Base-by-base conservation (phyloP, 2,329 filamentous ascomycete genomes). In the Phialophora expanda region DNA sequence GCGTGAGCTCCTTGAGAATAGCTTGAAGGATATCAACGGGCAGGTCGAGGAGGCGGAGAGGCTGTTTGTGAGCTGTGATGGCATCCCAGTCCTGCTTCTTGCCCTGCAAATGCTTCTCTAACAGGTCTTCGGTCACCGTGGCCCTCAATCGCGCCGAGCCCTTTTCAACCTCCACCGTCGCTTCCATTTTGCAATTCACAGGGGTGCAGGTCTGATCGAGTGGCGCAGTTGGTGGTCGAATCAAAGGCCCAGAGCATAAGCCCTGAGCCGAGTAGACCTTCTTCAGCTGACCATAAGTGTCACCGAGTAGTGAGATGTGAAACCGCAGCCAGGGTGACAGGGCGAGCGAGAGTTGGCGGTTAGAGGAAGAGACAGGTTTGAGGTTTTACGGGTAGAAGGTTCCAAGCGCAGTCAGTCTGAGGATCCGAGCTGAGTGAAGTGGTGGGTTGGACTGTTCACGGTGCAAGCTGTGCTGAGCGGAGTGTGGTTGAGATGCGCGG, bases 1-100 rank as follows among this genome's bases (percentile, higher is more conserved):
- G 89, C 3, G 89, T 91, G 80, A 88, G 90, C 84, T 95, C 89
- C 78, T 90, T 90, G 62, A 94, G 86, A 66, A 95, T 91, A 72
- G 92, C 84, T 70, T 90, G 90, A 51, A 95, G 78, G 22, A 95
- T 85, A 75, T 95, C 92, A 66, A 93, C 82, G 0, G 92, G 91
- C 22, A 95, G 82, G 74, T 93, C 90, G 28, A 95, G 81, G 56
- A 95, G 80, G 41, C 83, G 84, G 66, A 92, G 80, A 26, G 88
- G 87, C 46, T 82, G 81, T 66, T 82, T 83, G 69, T 81, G 82
- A 62, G 81, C 74, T 3, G 66, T 61, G 26, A 69, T 67, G 3
- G 68, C 66, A 61, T 69, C 69, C 66, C 68, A 69, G 59, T 72
- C 69, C 54, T 66, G 61, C 63, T 72, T 69, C 64, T 70, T 71